Evolutionary conservation across 2,329 filamentous ascomycete species (phyloP).

Genomic region (Trichophyton equinum): DNA sequence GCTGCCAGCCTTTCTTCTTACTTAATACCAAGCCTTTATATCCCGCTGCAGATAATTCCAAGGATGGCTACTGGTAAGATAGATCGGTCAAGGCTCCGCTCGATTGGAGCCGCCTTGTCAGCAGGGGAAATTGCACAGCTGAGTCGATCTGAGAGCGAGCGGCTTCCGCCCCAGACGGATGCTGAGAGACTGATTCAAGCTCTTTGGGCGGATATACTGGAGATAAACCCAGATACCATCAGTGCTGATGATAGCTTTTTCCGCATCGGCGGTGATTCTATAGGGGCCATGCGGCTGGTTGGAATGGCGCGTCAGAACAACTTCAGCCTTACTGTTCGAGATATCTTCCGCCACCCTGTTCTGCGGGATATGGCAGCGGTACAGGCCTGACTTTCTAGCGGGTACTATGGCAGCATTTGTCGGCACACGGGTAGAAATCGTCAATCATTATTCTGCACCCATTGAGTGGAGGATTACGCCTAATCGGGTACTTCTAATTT

Average conservation of each 20-base stretch:
- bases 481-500: no score
- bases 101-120: conserved; percentile 4
- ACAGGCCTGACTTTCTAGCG: not conserved
- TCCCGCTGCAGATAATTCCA: conserved; percentile 29
- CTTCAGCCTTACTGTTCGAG: conserved; percentile 2
- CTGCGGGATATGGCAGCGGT: conserved; percentile 24
- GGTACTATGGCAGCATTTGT: no score
- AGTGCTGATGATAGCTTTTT: conserved; percentile 7
- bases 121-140: not conserved
- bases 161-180: not conserved
- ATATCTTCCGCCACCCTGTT: conserved; percentile 13
- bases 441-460: no score
- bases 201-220: not conserved
- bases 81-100: conserved; percentile 21
- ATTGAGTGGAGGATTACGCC: no score
- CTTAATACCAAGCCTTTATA: conserved; percentile 26
- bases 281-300: conserved; percentile 23
- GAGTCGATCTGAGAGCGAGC: not conserved
- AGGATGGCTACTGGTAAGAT: conserved; percentile 29
- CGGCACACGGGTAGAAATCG: no score
- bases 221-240: not conserved
- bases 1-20: conserved; percentile 17
- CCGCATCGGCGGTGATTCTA: conserved; percentile 26
- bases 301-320: not conserved
- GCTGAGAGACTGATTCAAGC: not conserved